Evolutionary conservation across 164 flowering plant genomes (phyloP).

Genomic region (Piper betle): DNA sequence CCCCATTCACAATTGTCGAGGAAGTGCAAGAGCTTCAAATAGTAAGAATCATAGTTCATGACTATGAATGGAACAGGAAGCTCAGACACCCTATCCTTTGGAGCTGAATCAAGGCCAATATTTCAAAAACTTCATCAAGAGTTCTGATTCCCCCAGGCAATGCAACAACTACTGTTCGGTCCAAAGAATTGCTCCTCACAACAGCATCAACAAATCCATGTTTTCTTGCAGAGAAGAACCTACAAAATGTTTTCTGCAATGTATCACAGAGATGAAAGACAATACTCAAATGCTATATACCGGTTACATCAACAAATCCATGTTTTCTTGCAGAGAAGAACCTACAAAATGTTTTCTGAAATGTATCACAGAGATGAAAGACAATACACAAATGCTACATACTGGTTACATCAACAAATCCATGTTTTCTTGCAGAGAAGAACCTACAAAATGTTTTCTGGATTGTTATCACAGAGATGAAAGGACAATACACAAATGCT

Average conservation of each 20-base stretch:
- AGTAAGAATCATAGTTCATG: slow-evolving; percentile 88
- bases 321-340: slow-evolving; percentile 57
- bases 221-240: slow-evolving; percentile 86
- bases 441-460: background rate
- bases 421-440: slow-evolving; percentile 65
- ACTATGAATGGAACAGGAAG: slow-evolving; percentile 73
- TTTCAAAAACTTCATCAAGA: slow-evolving; percentile 82
- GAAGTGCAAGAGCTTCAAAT: slow-evolving; percentile 63
- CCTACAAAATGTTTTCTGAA: too few relatives aligned
- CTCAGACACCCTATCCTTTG: slow-evolving; percentile 64
- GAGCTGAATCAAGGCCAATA: slow-evolving; percentile 72
- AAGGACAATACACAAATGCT: background rate
- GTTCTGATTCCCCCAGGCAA: slow-evolving; percentile 95
- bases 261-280: background rate
- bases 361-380: background rate
- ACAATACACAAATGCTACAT: background rate
- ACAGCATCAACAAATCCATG: slow-evolving; percentile 91
- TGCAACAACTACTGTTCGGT: slow-evolving; percentile 69
- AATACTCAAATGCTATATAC: background rate
- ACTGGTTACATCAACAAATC: slow-evolving; percentile 86
- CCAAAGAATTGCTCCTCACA: slow-evolving; percentile 40
- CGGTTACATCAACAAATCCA: slow-evolving; percentile 59
- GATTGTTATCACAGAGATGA: background rate
- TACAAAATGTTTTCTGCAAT: background rate
- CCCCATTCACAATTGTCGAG: slow-evolving; percentile 42